Evolutionary conservation across 2,329 filamentous ascomycete genomes (phyloP), one percentile per base, ranked within the genome.

Genomic region (Colletotrichum sp.): DNA sequence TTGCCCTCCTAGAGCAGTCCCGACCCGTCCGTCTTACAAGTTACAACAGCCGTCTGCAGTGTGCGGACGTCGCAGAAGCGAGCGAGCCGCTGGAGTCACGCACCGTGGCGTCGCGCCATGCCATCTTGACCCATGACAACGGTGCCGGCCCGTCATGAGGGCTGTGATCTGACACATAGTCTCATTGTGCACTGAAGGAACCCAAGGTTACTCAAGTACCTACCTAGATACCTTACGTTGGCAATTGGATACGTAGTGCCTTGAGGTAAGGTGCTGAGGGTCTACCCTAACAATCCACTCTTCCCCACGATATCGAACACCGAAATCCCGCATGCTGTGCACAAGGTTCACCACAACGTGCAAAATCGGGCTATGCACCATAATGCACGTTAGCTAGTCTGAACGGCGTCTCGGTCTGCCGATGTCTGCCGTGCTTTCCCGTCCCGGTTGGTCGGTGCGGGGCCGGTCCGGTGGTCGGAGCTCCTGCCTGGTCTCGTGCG

Each of bases 161-260:
- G 32, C n/a, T 73, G 13, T 58, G 65, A 70, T 73, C 63, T 70
- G 58, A 43, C 71, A 58, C 18, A 69, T 16, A 32, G 66, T 73
- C 56, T 70, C 71, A 73, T 73, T 73, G 21, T 69, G 26, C 28
- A 24, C 28, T 13, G 9, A 52, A 21, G 43, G 43, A 52, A 52
- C n/a, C 43, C 43, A 21, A 52, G n/a, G 43, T 21, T 21, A n/a
- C 18, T 56, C 21, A 56, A 26, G 24, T 26, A 12, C 52, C n/a
- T 56, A 21, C 52, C 12, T 16, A n/a, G 26, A 24, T 58, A 58
- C 55, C 24, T 58, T 58, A 58, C 21, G 21, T 28, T 58, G 13
- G 21, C 43, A 48, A 12, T 48, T 21, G 43, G 43, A 21, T 13
- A 18, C 36, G 36, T 38, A 38, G 36, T 38, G 36, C 36, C 36